Evolutionary conservation across 2,329 filamentous ascomycete species (phyloP).

Genomic region (Aspergillus sergii): DNA sequence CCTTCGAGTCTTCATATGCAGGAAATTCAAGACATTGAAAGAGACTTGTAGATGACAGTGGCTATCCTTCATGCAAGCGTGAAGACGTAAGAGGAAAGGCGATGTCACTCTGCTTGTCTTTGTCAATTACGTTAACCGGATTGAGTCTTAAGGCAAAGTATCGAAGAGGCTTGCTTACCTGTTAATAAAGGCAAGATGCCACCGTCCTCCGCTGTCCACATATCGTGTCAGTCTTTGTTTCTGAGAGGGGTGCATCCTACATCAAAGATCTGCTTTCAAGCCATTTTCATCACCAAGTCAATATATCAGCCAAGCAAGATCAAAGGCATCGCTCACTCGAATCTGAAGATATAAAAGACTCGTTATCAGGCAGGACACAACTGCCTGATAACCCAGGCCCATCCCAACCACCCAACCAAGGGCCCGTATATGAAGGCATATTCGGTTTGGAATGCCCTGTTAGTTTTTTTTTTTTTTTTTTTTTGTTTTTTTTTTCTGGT

Average conservation of each 20-base stretch:
- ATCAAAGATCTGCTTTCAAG: background rate
- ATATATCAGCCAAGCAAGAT: background rate
- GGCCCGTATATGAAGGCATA: constrained; percentile 3
- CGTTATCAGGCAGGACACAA: constrained; percentile 8
- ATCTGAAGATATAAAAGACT: background rate
- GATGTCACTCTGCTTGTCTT: background rate
- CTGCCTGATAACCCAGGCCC: constrained; percentile 21
- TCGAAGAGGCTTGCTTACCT: background rate
- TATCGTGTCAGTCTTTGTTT: background rate
- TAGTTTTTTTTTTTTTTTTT: background rate
- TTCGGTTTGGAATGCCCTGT: background rate
- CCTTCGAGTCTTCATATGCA: background rate
- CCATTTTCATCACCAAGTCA: background rate
- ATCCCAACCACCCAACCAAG: constrained; percentile 22
- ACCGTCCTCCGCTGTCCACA: background rate
- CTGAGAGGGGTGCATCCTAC: background rate
- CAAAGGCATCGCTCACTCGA: background rate
- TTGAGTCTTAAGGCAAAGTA: background rate
- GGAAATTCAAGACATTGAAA: background rate
- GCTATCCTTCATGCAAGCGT: background rate
- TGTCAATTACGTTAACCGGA: background rate
- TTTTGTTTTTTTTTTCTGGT: background rate
- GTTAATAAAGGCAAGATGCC: background rate
- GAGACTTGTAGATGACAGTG: background rate
- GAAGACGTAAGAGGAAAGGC: background rate